Evolutionary conservation across 2,329 filamentous ascomycete genomes (phyloP).

Genomic region (Neocucurbitaria cava): DNA sequence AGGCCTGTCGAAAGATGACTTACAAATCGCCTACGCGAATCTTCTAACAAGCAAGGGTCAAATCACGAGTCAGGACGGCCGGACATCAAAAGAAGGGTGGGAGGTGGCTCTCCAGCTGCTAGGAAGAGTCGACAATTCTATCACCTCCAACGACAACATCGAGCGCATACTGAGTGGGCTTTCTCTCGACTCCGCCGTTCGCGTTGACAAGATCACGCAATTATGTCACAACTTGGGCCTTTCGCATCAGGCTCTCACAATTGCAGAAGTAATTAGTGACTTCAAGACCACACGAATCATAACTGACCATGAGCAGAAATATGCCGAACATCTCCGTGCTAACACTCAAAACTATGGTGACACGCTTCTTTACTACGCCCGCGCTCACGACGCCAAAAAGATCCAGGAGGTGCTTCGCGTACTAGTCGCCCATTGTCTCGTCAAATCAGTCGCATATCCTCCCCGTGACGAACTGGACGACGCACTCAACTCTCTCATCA

Average conservation of each 20-base stretch:
- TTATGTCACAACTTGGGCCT: conserved; percentile 81
- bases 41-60: conserved; percentile 62
- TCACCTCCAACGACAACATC: conserved; percentile 75
- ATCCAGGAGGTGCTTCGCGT: conserved; percentile 86
- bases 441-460: conserved; percentile 84
- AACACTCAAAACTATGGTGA: conserved; percentile 81
- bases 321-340: conserved; percentile 77
- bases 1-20: conserved; percentile 75
- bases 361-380: conserved; percentile 87
- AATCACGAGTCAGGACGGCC: conserved; percentile 36
- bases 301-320: conserved; percentile 66
- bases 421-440: conserved; percentile 83
- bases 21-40: conserved; percentile 78
- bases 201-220: conserved; percentile 81
- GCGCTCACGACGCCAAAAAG: conserved; percentile 78
- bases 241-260: conserved; percentile 77
- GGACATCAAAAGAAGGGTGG: conserved; percentile 72
- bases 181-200: conserved; percentile 71
- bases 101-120: conserved; percentile 85
- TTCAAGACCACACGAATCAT: not conserved
- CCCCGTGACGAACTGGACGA: conserved; percentile 74
- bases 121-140: conserved; percentile 77
- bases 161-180: conserved; percentile 75
- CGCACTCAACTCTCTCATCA: conserved; percentile 72
- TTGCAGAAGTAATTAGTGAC: conserved; percentile 71